A percentile compares a stretch with the other conserved stretches of the same genome.
Evolutionary conservation across 805 yeast genomes (phyloP).

Genomic region (Lipomyces spencermartinsiae): DNA sequence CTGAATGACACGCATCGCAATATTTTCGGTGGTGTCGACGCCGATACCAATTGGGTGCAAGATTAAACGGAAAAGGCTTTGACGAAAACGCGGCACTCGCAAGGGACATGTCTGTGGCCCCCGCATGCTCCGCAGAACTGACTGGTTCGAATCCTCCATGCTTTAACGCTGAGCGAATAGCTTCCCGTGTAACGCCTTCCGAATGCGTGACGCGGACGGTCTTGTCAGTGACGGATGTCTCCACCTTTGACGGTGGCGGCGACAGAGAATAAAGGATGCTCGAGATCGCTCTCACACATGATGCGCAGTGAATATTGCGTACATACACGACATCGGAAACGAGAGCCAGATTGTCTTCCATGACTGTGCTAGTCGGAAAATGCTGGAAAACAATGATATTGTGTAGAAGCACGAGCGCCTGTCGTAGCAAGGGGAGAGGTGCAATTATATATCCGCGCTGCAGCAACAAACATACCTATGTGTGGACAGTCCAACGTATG

Average conservation of each 20-base stretch:
- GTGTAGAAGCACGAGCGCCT: neutral
- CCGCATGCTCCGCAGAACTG: slow-evolving; percentile 20
- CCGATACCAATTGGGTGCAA: slow-evolving; percentile 29
- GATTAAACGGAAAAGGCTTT: slow-evolving; percentile 34
- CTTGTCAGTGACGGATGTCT: slow-evolving; percentile 30
- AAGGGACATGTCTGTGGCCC: slow-evolving; percentile 5
- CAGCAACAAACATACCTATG: neutral
- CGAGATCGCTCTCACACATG: slow-evolving; percentile 38
- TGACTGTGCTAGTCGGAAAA: neutral
- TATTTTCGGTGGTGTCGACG: slow-evolving; percentile 35
- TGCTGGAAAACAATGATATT: neutral
- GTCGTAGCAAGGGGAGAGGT: neutral
- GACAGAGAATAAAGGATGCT: slow-evolving; percentile 31
- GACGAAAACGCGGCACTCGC: slow-evolving; percentile 24
- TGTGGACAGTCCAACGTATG: too few relatives aligned
- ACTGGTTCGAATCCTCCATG: slow-evolving; percentile 41
- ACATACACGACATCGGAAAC: slow-evolving; percentile 33
- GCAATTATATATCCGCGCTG: neutral
- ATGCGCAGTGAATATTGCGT: slow-evolving; percentile 39
- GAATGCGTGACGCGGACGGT: slow-evolving; percentile 37
- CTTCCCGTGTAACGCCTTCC: slow-evolving; percentile 26
- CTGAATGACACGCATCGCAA: slow-evolving; percentile 34
- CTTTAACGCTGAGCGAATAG: slow-evolving; percentile 36
- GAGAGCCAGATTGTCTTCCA: slow-evolving; percentile 27
- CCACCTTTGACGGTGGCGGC: slow-evolving; percentile 32